Evolutionary conservation across 805 yeast genomes (phyloP).

Genomic region (Yamadazyma scolyti): DNA sequence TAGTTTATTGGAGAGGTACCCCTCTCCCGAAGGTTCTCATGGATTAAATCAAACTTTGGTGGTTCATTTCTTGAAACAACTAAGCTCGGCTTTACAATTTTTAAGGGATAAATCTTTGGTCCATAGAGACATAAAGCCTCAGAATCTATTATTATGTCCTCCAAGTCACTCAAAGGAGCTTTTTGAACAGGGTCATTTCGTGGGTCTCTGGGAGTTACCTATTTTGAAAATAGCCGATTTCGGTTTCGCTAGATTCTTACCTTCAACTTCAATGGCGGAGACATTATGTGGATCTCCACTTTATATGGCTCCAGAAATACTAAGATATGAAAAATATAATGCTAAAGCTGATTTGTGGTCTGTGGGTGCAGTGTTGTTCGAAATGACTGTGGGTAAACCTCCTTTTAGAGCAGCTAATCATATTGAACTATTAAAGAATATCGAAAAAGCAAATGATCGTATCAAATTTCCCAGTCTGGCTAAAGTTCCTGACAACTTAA

Average conservation of each 20-base stretch:
- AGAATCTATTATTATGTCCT: conserved; percentile 76
- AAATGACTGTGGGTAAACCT: conserved; percentile 95
- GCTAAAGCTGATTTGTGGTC: conserved; percentile 99
- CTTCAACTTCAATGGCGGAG: conserved; percentile 91
- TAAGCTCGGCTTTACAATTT: conserved; percentile 79
- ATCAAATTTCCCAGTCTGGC: conserved; percentile 73
- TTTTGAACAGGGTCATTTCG: conserved; percentile 55
- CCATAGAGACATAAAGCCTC: conserved; percentile 95
- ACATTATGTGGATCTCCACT: conserved; percentile 96
- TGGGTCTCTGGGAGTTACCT: conserved; percentile 87
- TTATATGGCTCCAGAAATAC: conserved; percentile 98
- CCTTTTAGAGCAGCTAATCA: conserved; percentile 95
- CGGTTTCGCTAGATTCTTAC: conserved; percentile 94
- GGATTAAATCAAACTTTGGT: conserved; percentile 81
- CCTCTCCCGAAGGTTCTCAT: conserved; percentile 70
- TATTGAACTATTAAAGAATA: conserved; percentile 80
- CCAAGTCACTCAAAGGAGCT: conserved; percentile 65
- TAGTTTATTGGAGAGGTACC: conserved; percentile 74
- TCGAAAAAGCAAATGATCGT: conserved; percentile 74
- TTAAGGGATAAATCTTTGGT: conserved; percentile 80
- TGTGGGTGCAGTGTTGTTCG: conserved; percentile 93
- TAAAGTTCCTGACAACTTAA: conserved; percentile 61
- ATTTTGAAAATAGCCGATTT: conserved; percentile 92
- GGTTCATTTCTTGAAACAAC: conserved; percentile 80
- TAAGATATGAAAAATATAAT: conserved; percentile 90